Conservation (phyloP, 345 rosid genomes). For the Lenwebbia sp. region DNA sequence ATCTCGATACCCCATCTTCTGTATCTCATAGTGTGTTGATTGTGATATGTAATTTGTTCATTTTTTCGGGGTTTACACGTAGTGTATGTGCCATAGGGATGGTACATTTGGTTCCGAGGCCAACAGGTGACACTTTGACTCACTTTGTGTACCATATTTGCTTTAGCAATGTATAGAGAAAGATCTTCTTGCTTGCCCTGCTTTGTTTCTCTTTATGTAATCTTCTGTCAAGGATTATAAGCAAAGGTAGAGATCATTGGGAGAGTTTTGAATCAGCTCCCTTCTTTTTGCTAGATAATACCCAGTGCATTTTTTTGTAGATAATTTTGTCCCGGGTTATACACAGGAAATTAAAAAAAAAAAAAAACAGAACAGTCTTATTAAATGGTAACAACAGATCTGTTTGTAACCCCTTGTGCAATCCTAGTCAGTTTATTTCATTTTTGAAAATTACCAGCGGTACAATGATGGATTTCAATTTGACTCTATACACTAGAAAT, state of each 20-base stretch:
- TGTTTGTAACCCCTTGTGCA: background rate
- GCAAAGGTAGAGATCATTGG: background rate
- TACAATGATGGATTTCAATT: background rate
- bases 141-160: background rate
- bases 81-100: background rate
- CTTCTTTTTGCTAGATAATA: background rate
- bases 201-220: background rate
- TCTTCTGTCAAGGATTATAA: background rate
- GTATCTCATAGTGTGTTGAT: background rate
- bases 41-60: background rate
- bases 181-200: background rate
- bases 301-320: background rate
- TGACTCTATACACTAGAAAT: background rate
- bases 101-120: background rate
- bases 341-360: background rate
- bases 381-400: background rate
- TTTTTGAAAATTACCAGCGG: background rate
- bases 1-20: background rate
- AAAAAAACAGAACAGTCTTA: background rate
- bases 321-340: background rate
- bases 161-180: background rate
- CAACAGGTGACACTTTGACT: background rate
- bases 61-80: background rate
- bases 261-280: background rate
- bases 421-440: background rate